Conservation (phyloP, 495 filamentous ascomycete species). For the Evernia prunastri region DNA sequence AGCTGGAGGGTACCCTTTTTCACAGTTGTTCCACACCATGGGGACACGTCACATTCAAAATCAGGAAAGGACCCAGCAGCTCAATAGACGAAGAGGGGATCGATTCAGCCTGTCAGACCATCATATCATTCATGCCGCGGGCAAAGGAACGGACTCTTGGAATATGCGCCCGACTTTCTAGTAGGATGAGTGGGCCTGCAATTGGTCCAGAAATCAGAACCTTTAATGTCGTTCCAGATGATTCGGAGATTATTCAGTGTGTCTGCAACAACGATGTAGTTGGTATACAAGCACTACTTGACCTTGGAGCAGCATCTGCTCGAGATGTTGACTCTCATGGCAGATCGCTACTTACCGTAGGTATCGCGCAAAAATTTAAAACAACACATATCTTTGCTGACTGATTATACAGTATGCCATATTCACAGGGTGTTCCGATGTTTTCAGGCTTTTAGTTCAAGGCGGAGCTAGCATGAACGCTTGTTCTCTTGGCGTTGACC, state of each 20-base stretch:
- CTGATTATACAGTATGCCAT: background rate
- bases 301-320: background rate
- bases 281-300: background rate
- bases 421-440: background rate
- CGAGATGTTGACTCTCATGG: background rate
- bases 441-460: background rate
- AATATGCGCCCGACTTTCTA: background rate
- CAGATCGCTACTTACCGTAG: background rate
- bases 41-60: background rate
- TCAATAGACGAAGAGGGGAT: too few relatives aligned
- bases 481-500: too few relatives aligned
- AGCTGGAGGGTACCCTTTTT: background rate
- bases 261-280: background rate
- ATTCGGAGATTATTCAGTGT: background rate
- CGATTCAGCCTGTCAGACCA: fast-evolving
- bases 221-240: conserved; percentile 4
- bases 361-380: background rate
- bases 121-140: background rate
- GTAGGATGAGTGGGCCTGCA: background rate
- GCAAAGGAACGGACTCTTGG: background rate
- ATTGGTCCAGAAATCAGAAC: background rate
- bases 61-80: background rate
- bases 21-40: background rate
- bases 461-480: background rate
- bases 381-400: background rate